A percentile compares a stretch with the other conserved stretches of the same genome.
Evolutionary conservation across 768 basidiomycete species (phyloP).

Genomic region (Amanita inopinata): DNA sequence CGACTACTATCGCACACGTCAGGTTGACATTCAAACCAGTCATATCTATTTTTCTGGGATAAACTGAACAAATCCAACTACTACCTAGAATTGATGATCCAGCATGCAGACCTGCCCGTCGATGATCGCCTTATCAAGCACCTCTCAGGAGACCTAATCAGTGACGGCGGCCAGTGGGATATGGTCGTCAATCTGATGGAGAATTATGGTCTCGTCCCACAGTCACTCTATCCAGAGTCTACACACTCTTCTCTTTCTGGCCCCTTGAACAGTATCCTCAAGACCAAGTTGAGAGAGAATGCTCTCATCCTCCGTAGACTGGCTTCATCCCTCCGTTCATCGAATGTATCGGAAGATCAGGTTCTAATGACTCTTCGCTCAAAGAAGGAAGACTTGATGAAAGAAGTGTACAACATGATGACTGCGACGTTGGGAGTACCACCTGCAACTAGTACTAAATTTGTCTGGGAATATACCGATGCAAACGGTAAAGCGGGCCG

Average conservation of each 20-base stretch:
- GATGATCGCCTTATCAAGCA: conserved; percentile 78
- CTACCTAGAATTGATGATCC: conserved; percentile 81
- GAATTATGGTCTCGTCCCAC: conserved; percentile 85
- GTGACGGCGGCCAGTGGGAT: conserved; percentile 94
- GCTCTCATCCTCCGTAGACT: conserved; percentile 71
- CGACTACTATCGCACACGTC: neutral
- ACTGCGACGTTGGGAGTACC: conserved; percentile 83
- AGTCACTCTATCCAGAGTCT: conserved; percentile 75
- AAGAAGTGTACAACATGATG: conserved; percentile 77
- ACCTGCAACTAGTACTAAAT: conserved; percentile 57
- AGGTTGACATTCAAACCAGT: conserved; percentile 27
- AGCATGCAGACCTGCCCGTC: conserved; percentile 69
- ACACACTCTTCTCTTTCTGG: conserved; percentile 67
- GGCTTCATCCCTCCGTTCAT: conserved; percentile 39
- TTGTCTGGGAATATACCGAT: conserved; percentile 87
- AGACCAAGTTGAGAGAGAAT: conserved; percentile 88
- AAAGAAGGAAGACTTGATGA: conserved; percentile 80
- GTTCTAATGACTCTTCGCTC: conserved; percentile 50
- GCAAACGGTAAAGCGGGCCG: conserved; percentile 61
- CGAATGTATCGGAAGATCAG: conserved; percentile 36
- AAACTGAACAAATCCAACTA: conserved; percentile 92
- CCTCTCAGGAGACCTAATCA: conserved; percentile 69
- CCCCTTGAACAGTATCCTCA: conserved; percentile 70
- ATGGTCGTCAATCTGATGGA: conserved; percentile 59
- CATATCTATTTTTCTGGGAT: conserved; percentile 94